Base-by-base conservation (phyloP, 2,329 filamentous ascomycete species). In the Cladobotryum mycophilum region DNA sequence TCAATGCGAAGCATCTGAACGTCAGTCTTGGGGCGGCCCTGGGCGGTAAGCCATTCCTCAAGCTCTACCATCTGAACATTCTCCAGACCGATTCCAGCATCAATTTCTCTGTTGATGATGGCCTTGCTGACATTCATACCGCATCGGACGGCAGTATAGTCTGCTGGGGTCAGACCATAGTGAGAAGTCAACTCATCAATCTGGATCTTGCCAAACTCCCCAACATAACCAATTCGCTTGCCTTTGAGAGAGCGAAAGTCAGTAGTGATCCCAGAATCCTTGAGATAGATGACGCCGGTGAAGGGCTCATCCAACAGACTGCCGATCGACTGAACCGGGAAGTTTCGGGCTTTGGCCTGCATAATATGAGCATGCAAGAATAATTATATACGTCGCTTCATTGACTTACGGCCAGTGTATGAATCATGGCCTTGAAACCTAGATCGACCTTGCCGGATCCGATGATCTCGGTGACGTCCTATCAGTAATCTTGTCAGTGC, bases 11-110 rank as follows among this genome's bases (percentile, higher is more conserved):
- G 79, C 86, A 90, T 89, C 69, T 88, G 82, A 7, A 89, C 86
- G 56, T 89, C 85, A 13, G 73, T 70, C 64, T 78, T 79, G 53
- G 81, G 76, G 1, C 84, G 82, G 58, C 76, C 76, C 64, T 87
- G 83, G 0, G 64, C 55, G 1, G 75, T 75, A 17, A 89, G 81
- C 86, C 85, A 89, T 63, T 88, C 85, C 66, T 86, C 85, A 2
- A 90, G 76, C 68, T 89, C 86, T 41, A 89, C 86, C 86, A 89
- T 89, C 68, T 90, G 86, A 6, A 89, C 86, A 62, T 90, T 90
- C 68, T 89, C 86, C 5, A 90, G 80, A 15, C 86, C 86, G 61
- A 88, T 78, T 35, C 86, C 86, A 15, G 86, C 86, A 63, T 89
- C 84, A 58, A 89, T 88, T 37, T 77, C 76, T 58, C 85, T 85